Base-by-base conservation (phyloP, 2,329 filamentous ascomycete genomes). In the Pseudonectria foliicola region DNA sequence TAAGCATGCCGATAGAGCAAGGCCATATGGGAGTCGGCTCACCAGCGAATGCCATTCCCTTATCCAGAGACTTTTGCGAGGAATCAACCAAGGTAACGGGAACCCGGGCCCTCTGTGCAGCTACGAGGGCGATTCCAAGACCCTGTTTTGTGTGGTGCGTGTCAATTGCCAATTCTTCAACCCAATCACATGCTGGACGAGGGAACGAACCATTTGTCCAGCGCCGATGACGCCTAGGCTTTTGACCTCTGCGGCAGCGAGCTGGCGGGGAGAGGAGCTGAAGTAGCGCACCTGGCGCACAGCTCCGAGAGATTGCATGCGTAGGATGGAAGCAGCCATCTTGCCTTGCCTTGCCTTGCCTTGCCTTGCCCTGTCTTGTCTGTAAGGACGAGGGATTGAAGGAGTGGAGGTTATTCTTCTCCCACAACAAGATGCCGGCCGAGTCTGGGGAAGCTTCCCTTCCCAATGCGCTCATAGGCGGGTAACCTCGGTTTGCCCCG, bases 51-150 rank as follows among this genome's bases (percentile, higher is more conserved):
- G 81, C 80, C 31, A 96, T 63, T 30, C 88, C 87, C 67, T 93
- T 95, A 55, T 92, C 82, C 43, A 98, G 72, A 12, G 90, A 85
- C 29, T 80, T 75, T 63, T 94, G 80, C 10, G 83, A 92, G 42
- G 66, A 83, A 60, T 98, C 92, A 40, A 98, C 76, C 27, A 98
- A 61, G 10, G 77, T 88, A 10, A 98, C 90, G 3, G 87, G 84
- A 0, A 98, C 76, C 40, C 79, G 71, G 28, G 90, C 90, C 59
- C 71, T 88, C 47, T 86, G 80, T 28, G 90, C 87, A 33, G 90
- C 92, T 30, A 98, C 90, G 12, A 98, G 77, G 33, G 92, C 92
- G 60, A 98, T 98, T 40, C 92, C 92, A 29, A 98, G 69, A 40
- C 92, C 92, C 90, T 96, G 50, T 28, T 23, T 34, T 33, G 32